phyloP scores from a whole-genome alignment of 176 grass and related monocot species.

The Oryza nivara region DNA sequence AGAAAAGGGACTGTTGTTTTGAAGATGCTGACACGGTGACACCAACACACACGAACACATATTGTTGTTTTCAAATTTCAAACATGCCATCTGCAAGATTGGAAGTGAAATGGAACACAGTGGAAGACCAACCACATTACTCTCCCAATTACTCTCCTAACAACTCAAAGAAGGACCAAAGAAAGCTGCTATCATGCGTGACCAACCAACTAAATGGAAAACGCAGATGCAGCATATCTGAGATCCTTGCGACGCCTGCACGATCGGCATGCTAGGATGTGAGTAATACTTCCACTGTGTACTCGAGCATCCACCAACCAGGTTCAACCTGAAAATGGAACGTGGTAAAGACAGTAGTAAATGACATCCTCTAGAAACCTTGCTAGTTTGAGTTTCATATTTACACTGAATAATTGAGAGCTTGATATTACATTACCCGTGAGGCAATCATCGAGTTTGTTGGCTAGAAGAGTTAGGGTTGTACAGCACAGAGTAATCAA shows the following conservation, averaged over 20 bases:
- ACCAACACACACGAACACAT: no score
- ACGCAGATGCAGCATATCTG: neutral
- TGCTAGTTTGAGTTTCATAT: neutral
- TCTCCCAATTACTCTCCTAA: no score
- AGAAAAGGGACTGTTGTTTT: no score
- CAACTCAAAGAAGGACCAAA: no score
- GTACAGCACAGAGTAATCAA: neutral
- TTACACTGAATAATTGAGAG: neutral
- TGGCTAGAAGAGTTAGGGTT: neutral
- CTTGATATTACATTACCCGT: neutral
- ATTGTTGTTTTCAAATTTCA: no score
- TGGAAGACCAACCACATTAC: no score
- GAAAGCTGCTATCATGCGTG: neutral
- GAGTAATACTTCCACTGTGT: neutral
- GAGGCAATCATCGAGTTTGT: neutral
- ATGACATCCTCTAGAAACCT: neutral
- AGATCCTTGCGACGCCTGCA: neutral
- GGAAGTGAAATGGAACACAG: no score
- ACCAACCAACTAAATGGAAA: neutral
- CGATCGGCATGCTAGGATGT: neutral
- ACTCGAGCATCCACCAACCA: neutral
- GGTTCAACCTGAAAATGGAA: conserved; percentile 29
- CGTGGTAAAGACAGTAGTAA: neutral
- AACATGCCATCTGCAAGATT: no score
- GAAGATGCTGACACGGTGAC: no score